These are phyloP conservation scores for Aristolochia fimbriata DNA, from an alignment of 164 flowering plant species.

Conservation along the genomic window DNA sequence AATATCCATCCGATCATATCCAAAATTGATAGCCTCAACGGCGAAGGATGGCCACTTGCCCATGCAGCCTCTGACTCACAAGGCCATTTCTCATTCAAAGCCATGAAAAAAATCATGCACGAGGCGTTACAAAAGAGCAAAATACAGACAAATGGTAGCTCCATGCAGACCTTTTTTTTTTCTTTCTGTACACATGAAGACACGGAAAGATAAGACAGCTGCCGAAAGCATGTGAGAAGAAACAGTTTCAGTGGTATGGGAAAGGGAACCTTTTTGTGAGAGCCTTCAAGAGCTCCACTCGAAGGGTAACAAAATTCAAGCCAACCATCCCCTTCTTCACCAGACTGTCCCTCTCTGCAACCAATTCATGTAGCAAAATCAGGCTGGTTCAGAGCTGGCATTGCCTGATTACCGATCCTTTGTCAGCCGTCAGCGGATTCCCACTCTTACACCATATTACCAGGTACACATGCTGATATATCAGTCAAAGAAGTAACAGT, in stretches of 20 bases:
- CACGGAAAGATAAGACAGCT: conserved; percentile 1
- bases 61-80: not conserved
- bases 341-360: not conserved
- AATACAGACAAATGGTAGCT: not conserved
- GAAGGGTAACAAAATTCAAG: not conserved
- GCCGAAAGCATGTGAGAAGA: conserved; percentile 1
- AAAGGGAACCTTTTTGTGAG: not conserved
- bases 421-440: too few relatives aligned
- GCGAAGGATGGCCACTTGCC: not conserved
- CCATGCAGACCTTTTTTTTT: not conserved
- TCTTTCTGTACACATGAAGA: not conserved
- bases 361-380: not conserved
- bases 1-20: not conserved
- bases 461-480: too few relatives aligned
- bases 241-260: not conserved
- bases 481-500: too few relatives aligned
- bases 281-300: not conserved
- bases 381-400: too few relatives aligned
- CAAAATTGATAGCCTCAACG: not conserved
- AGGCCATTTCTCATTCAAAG: not conserved
- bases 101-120: not conserved
- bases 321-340: not conserved
- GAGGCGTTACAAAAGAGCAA: not conserved
- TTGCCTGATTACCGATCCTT: too few relatives aligned
- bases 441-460: too few relatives aligned